Evolutionary conservation across 2,329 filamentous ascomycete genomes (phyloP).

Genomic region (Beauveria australis): DNA sequence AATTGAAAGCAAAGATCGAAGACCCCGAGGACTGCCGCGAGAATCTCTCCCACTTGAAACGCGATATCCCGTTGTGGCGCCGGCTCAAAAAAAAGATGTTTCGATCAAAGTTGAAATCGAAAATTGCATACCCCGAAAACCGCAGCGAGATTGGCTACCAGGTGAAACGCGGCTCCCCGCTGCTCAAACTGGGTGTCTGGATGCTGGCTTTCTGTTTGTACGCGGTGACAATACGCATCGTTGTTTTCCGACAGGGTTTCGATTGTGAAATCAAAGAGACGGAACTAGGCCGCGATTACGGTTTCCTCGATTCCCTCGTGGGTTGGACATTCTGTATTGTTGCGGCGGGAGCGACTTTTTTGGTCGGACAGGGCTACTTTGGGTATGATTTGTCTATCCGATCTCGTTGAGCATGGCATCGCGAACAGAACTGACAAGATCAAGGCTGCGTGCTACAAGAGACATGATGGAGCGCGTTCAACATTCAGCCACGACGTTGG

Average conservation of each 20-base stretch:
- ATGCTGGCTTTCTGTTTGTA: not conserved
- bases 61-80: not conserved
- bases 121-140: constrained; percentile 14
- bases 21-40: too few relatives aligned
- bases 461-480: constrained; percentile 18
- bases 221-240: constrained; percentile 2
- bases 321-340: constrained; percentile 13
- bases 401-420: not conserved
- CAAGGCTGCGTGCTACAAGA: constrained; percentile 15
- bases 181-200: not conserved
- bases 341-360: constrained; percentile 9
- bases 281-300: not conserved
- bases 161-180: not conserved
- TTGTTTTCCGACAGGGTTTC: too few relatives aligned
- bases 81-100: not conserved
- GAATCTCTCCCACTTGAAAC: too few relatives aligned
- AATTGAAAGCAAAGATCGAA: too few relatives aligned
- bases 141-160: constrained; percentile 15
- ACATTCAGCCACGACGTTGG: constrained; percentile 14
- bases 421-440: not conserved
- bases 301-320: not conserved
- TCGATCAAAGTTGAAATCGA: constrained; percentile 17
- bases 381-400: constrained; percentile 11
- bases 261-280: not conserved
- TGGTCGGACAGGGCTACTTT: constrained; percentile 17